Percentiles rank a stretch among this genome's conserved stretches.
These are phyloP conservation scores for Psilocybe sp. DNA, from an alignment of 768 basidiomycete species.

Conservation along the genomic window DNA sequence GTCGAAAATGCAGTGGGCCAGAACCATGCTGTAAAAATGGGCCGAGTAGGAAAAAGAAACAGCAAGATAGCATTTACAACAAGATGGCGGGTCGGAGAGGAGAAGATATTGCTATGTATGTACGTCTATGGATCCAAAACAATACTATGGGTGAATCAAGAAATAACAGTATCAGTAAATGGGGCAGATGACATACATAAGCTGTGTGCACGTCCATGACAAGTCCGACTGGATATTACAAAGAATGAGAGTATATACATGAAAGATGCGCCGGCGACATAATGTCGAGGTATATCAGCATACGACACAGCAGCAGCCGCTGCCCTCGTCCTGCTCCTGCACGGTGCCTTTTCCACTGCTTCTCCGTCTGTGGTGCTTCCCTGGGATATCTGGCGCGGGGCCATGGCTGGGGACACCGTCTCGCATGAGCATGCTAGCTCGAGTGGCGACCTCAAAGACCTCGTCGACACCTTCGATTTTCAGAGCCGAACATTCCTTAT, in stretches of 20 bases:
- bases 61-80: slow-evolving; percentile 18
- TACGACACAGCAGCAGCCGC: slow-evolving; percentile 72
- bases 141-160: slow-evolving; percentile 23
- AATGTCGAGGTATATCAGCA: slow-evolving; percentile 35
- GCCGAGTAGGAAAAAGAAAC: neutral
- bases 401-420: slow-evolving; percentile 66
- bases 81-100: slow-evolving; percentile 8
- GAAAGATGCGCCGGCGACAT: slow-evolving; percentile 9
- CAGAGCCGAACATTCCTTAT: slow-evolving; percentile 92
- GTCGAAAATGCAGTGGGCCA: neutral
- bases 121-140: slow-evolving; percentile 15
- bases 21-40: neutral
- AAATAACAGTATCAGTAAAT: slow-evolving; percentile 22
- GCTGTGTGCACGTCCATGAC: slow-evolving; percentile 16
- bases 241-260: slow-evolving; percentile 12
- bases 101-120: slow-evolving; percentile 13
- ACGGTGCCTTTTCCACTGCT: slow-evolving; percentile 45
- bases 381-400: slow-evolving; percentile 28
- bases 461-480: slow-evolving; percentile 94
- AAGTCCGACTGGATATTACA: slow-evolving; percentile 21
- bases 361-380: slow-evolving; percentile 49
- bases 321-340: slow-evolving; percentile 44
- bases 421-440: slow-evolving; percentile 94
- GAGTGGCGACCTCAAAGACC: slow-evolving; percentile 95
- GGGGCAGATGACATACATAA: slow-evolving; percentile 23